Conservation (phyloP, 2,329 filamentous ascomycete species). For the Coniochaeta sp. region DNA sequence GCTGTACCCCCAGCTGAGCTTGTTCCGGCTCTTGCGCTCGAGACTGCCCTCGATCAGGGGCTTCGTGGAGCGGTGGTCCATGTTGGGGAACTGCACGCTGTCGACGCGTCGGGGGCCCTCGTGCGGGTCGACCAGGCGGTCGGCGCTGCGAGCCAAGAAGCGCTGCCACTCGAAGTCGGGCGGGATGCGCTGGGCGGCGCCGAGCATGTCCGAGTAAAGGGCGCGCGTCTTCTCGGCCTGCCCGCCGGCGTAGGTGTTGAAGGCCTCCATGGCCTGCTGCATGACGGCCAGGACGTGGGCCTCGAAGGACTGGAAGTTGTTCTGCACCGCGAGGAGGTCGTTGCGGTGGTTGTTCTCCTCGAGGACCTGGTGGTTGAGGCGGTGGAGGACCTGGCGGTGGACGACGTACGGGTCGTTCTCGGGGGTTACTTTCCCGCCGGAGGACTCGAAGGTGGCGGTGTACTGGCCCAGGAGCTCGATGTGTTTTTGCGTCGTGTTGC, state of each 20-base stretch:
- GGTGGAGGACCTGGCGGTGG: conserved; percentile 71
- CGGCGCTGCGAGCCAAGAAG: conserved; percentile 66
- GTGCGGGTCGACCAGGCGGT: conserved; percentile 71
- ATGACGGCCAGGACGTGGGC: conserved; percentile 75
- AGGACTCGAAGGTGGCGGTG: conserved; percentile 71
- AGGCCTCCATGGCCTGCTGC: conserved; percentile 75
- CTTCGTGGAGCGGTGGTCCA: conserved; percentile 72
- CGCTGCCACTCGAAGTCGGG: conserved; percentile 87
- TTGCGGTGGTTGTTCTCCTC: conserved; percentile 96
- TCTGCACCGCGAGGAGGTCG: conserved; percentile 86
- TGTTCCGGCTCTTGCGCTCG: conserved; percentile 84
- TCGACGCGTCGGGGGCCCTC: conserved; percentile 67
- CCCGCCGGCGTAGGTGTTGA: conserved; percentile 71
- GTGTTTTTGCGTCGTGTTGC: conserved; percentile 83
- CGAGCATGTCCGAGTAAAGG: conserved; percentile 79
- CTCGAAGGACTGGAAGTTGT: conserved; percentile 83
- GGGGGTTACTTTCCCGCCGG: conserved; percentile 62
- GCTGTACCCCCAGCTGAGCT: conserved; percentile 69
- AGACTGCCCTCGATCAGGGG: conserved; percentile 81
- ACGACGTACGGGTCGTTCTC: conserved; percentile 84
- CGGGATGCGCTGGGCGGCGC: conserved; percentile 68
- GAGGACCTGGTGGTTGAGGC: conserved; percentile 81
- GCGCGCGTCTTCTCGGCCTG: conserved; percentile 76
- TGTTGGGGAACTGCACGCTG: conserved; percentile 78
- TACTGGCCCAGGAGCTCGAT: conserved; percentile 90